Conservation (phyloP, 208 protist species). For the Leishmania guyanensis region DNA sequence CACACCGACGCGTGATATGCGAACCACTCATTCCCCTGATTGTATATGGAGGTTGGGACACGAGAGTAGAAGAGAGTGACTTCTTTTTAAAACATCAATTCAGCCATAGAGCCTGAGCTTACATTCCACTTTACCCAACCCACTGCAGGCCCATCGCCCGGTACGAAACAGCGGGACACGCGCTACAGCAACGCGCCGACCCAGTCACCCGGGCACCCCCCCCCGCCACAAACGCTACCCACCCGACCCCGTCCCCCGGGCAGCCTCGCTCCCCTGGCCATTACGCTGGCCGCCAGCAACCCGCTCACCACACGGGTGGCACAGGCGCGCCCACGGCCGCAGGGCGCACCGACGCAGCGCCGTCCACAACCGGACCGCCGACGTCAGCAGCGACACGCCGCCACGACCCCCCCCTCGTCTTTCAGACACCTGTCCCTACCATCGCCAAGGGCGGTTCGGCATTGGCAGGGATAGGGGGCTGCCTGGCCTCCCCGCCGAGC, state of each 20-base stretch:
- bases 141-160: neutral
- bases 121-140: neutral
- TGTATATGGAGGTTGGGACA: neutral
- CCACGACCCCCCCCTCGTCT: neutral
- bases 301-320: neutral
- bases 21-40: neutral
- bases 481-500: conserved; percentile 2
- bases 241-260: neutral
- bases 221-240: neutral
- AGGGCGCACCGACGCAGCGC: neutral
- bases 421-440: neutral
- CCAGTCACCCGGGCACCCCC: neutral
- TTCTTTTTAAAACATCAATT: neutral
- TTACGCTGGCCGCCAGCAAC: neutral
- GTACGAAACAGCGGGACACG: neutral
- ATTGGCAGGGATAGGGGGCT: neutral
- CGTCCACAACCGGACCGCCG: neutral
- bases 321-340: neutral
- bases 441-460: neutral
- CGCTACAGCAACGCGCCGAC: neutral
- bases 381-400: neutral
- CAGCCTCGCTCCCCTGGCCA: neutral
- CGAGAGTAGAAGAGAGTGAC: neutral
- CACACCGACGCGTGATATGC: neutral
- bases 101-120: neutral